phyloP scores from a whole-genome alignment of 345 rosid species.

The Syzygium aromaticum region DNA sequence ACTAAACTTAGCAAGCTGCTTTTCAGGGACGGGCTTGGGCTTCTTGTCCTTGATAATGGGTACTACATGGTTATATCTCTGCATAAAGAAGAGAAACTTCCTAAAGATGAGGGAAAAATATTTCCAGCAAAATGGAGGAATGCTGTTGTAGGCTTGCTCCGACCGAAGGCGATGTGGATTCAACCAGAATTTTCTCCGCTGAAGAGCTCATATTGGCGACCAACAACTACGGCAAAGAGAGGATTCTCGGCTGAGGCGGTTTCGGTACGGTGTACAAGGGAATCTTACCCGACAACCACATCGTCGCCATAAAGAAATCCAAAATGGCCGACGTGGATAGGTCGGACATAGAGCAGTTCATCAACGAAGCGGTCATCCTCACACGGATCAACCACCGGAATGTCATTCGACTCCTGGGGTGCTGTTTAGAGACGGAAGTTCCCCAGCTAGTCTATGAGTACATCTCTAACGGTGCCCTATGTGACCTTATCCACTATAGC shows the following conservation, averaged over 20 bases:
- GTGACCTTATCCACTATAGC: background rate
- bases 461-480: slow-evolving; percentile 18
- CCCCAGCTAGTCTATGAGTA: slow-evolving; percentile 16
- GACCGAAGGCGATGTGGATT: background rate
- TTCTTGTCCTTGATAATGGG: background rate
- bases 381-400: slow-evolving; percentile 21
- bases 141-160: background rate
- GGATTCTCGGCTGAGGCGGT: slow-evolving; percentile 24
- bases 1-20: background rate
- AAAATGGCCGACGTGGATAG: slow-evolving; percentile 2
- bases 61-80: background rate
- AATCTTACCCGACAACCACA: slow-evolving; percentile 8
- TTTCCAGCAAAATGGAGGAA: background rate
- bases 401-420: slow-evolving; percentile 14
- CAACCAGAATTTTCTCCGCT: slow-evolving; percentile 14
- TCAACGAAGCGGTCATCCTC: slow-evolving; percentile 14
- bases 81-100: background rate
- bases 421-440: slow-evolving; percentile 18
- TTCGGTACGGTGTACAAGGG: slow-evolving; percentile 37
- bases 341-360: slow-evolving; percentile 10
- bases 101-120: background rate
- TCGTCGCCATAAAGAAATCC: slow-evolving; percentile 36
- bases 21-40: background rate
- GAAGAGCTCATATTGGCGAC: slow-evolving; percentile 28
- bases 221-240: slow-evolving; percentile 12